These are phyloP conservation scores for Colletotrichum orchidophilum DNA, from an alignment of 2,329 filamentous ascomycete species.

Conservation along the genomic window DNA sequence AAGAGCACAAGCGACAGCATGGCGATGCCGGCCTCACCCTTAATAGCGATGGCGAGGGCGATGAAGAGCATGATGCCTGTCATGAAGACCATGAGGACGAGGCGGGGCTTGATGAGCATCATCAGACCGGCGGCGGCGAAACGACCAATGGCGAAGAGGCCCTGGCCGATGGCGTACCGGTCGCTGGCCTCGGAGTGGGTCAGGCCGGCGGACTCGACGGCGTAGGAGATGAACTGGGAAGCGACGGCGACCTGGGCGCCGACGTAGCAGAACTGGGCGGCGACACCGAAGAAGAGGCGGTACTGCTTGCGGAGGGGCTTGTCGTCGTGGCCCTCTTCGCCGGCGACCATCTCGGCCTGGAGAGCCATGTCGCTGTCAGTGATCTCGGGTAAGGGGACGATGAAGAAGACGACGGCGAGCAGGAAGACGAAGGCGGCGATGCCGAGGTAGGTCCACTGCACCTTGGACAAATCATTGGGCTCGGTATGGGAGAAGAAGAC, in stretches of 20 bases:
- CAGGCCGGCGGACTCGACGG: constrained; percentile 45
- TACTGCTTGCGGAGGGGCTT: constrained; percentile 65
- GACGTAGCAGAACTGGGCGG: constrained; percentile 71
- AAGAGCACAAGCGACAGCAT: constrained; percentile 66
- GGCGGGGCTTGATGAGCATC: constrained; percentile 64
- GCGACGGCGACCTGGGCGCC: constrained; percentile 66
- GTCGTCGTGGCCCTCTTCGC: constrained; percentile 48
- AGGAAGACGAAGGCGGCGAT: constrained; percentile 68
- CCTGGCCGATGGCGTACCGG: constrained; percentile 67
- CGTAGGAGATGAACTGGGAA: constrained; percentile 64
- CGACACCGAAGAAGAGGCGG: constrained; percentile 68
- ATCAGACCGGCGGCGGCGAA: constrained; percentile 67
- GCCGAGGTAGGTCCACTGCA: constrained; percentile 72
- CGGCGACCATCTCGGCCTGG: constrained; percentile 50
- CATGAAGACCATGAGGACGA: constrained; percentile 64
- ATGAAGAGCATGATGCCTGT: constrained; percentile 63
- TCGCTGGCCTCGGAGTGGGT: constrained; percentile 45
- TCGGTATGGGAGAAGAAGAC: constrained; percentile 69
- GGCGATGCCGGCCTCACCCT: constrained; percentile 59
- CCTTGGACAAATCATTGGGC: constrained; percentile 61
- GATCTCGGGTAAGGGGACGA: constrained; percentile 60
- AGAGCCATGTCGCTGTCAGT: constrained; percentile 72
- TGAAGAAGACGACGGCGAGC: constrained; percentile 66
- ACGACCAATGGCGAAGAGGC: constrained; percentile 66
- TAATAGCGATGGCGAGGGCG: constrained; percentile 60